Base-by-base conservation (phyloP, 2,329 filamentous ascomycete genomes). In the Cryphonectria radicalis region DNA sequence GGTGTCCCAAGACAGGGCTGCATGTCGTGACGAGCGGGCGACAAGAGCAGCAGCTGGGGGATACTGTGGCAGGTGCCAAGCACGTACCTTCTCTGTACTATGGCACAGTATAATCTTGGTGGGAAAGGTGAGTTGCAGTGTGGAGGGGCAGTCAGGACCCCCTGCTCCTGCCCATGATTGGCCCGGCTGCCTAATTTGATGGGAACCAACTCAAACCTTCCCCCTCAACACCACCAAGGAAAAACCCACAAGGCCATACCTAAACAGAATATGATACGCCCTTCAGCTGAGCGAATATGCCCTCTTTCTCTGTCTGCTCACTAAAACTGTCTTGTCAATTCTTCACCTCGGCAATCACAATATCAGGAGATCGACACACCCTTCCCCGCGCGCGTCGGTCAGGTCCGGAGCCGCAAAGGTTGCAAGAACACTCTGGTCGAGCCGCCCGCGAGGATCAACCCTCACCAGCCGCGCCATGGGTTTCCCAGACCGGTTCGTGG, bases 161-260 rank as follows among this genome's bases (percentile, higher is more conserved):
- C 66, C 66, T 60, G 66, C n/a, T 46, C 37, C 46, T 25, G 40
- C 10, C 19, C 37, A 5, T 62, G 66, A 67, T 67, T 67, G 55
- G 66, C 32, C 32, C n/a, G 40, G 28, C 28, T 10, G 37, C 11
- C 55, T 28, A 42, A 35, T 50, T 62, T 35, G 28, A 40, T 62
- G 35, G 35, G 35, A 35, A 13, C 11, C 32, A 60, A 59, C 57
- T 4, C 17, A 10, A 22, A 37, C 7, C 59, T 40, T 50, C 6
- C 32, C 19, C 57, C 22, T 10, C n/a, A 28, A 28, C 59, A 62
- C 32, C 59, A 35, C 25, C 59, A 40, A n/a, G 14, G 10, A 50
- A 50, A 22, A 4, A 19, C 17, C 43, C 43, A 50, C 46, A n/a
- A n/a, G 46, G 46, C 46, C 46, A 50, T 50, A n/a, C 46, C 46